Evolutionary conservation across 345 rosid genomes (phyloP).

Genomic region (Gossypium mustelinum): DNA sequence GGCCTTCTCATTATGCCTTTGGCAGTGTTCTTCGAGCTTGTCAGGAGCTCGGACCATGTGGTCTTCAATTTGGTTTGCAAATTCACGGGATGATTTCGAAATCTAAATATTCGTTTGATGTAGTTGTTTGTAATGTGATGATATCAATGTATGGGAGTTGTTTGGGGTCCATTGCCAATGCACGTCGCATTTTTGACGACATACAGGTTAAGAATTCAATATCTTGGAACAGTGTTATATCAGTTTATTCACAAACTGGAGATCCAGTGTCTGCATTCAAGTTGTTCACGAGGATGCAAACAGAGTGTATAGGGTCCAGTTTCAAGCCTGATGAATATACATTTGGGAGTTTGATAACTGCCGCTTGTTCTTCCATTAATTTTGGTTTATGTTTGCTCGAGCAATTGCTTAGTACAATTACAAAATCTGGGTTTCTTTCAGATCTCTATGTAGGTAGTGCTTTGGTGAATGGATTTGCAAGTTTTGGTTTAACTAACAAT

Average conservation of each 20-base stretch:
- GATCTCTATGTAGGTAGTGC: constrained; percentile 92
- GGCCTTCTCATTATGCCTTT: constrained; percentile 57
- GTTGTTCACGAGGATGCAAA: constrained; percentile 63
- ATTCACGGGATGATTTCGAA: constrained; percentile 65
- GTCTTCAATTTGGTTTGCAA: constrained; percentile 60
- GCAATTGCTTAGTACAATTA: constrained; percentile 60
- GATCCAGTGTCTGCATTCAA: constrained; percentile 47
- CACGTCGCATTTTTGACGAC: constrained; percentile 58
- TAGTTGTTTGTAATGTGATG: constrained; percentile 58
- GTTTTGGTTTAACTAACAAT: constrained; percentile 47
- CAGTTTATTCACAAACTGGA: constrained; percentile 62
- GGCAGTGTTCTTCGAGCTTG: constrained; percentile 73
- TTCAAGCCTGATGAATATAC: constrained; percentile 80
- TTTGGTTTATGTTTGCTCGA: constrained; percentile 53
- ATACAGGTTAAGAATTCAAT: constrained; percentile 47
- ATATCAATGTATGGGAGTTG: constrained; percentile 72
- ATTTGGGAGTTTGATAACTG: constrained; percentile 72
- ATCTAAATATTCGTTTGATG: constrained; percentile 47
- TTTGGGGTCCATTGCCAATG: constrained; percentile 34
- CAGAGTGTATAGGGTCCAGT: constrained; percentile 27
- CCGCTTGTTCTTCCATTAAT: constrained; percentile 48
- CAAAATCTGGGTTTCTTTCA: constrained; percentile 59
- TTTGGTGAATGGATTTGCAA: constrained; percentile 70
- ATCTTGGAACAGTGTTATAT: constrained; percentile 76
- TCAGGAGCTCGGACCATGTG: constrained; percentile 42